Evolutionary conservation across 192 early-diverging fungal genomes (phyloP).

Genomic region (Podila verticillata): DNA sequence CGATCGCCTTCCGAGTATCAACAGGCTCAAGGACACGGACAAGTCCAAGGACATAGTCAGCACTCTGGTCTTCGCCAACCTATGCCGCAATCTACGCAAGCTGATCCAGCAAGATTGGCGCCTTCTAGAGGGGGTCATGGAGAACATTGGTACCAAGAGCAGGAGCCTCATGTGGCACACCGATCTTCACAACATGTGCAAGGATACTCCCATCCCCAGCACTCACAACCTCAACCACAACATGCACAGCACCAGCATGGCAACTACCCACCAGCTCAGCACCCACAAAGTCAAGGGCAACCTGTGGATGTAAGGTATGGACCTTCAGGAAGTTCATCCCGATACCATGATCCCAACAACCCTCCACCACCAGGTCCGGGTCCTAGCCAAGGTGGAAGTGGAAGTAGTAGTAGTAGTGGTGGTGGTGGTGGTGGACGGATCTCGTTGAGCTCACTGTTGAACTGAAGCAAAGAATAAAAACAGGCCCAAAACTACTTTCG

Average conservation of each 20-base stretch:
- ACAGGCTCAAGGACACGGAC: constrained; percentile 6
- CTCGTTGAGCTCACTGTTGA: constrained; percentile 33
- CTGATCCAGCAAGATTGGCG: neutral
- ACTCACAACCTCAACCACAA: neutral
- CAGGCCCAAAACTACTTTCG: neutral
- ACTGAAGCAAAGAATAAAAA: constrained; percentile 1
- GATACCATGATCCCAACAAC: constrained; percentile 14
- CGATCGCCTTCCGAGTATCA: constrained; percentile 23
- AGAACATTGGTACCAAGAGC: neutral
- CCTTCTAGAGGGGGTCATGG: neutral
- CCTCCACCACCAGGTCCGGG: neutral
- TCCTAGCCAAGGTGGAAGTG: neutral
- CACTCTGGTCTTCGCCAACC: neutral
- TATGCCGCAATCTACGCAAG: neutral
- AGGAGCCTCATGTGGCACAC: neutral
- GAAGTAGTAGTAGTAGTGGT: neutral
- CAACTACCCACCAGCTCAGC: neutral
- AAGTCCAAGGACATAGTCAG: neutral
- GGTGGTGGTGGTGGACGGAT: constrained; percentile 17
- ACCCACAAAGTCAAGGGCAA: neutral
- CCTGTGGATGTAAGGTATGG: neutral
- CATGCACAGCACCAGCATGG: neutral
- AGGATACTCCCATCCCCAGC: neutral
- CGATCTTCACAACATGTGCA: neutral
- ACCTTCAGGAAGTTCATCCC: neutral